These are phyloP conservation scores for Oryza glumipatula DNA, from an alignment of 176 grass and related monocot species.

Conservation along the genomic window DNA sequence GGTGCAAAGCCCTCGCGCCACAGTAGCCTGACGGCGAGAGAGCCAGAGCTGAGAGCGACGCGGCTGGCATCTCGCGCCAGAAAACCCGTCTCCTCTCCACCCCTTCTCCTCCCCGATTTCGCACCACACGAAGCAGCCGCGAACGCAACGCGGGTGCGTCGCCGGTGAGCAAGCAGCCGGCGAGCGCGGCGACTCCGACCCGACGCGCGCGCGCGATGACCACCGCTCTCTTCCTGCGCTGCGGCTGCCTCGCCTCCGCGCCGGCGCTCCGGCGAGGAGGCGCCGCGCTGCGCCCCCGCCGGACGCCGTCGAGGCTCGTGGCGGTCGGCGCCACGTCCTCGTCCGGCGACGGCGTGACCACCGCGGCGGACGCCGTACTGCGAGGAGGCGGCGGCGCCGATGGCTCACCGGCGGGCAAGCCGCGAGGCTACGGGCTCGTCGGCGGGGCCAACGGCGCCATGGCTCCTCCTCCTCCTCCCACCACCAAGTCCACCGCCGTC, in stretches of 20 bases:
- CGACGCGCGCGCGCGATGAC: background rate
- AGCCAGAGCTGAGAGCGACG: background rate
- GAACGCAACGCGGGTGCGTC: background rate
- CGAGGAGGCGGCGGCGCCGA: background rate
- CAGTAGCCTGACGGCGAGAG: background rate
- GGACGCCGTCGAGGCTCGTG: background rate
- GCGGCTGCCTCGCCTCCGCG: background rate
- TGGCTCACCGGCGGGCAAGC: background rate
- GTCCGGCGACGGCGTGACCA: background rate
- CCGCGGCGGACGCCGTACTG: background rate
- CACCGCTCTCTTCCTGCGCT: background rate
- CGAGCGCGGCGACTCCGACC: background rate
- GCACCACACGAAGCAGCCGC: background rate
- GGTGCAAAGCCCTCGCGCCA: background rate
- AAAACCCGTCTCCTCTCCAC: background rate
- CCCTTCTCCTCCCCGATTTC: background rate
- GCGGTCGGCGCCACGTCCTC: background rate
- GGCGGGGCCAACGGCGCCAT: conserved; percentile 1
- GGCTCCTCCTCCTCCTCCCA: background rate
- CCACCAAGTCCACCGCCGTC: background rate
- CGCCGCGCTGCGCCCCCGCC: background rate
- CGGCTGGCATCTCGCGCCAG: background rate
- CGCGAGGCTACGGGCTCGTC: background rate
- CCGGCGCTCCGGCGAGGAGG: background rate
- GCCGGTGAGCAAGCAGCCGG: too few species aligned